Conservation (phyloP, 164 flowering plant species). For the Stephania japonica region DNA sequence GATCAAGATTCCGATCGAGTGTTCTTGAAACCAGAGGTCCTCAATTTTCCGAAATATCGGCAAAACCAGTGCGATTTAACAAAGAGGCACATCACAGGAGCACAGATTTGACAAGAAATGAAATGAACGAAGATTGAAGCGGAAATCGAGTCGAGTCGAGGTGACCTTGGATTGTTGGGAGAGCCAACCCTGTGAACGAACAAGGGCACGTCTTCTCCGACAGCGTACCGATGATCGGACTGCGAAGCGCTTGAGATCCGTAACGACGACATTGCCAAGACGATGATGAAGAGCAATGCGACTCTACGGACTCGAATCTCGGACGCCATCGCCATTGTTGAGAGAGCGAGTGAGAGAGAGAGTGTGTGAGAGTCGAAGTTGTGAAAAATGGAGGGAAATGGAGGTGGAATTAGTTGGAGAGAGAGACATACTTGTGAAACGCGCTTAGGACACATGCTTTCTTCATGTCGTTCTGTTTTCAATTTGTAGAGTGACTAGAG, state of each 20-base stretch:
- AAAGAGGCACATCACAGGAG: neutral
- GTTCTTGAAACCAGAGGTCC: too few species aligned
- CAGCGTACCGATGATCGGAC: slow-evolving; percentile 43
- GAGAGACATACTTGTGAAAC: too few species aligned
- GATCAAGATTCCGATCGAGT: too few species aligned
- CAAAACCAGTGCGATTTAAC: neutral
- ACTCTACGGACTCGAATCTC: slow-evolving; percentile 2
- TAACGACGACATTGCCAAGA: slow-evolving; percentile 13
- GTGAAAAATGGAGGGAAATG: too few species aligned
- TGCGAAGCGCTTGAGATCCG: slow-evolving; percentile 16
- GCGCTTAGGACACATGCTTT: too few species aligned
- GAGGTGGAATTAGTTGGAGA: too few species aligned
- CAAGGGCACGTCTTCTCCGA: slow-evolving; percentile 54
- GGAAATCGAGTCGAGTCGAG: neutral
- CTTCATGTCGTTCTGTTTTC: too few species aligned
- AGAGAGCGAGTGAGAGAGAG: too few species aligned
- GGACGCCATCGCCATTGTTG: slow-evolving; percentile 9
- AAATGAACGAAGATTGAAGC: neutral
- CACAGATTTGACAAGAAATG: neutral
- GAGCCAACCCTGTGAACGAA: slow-evolving; percentile 70
- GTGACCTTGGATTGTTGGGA: slow-evolving; percentile 67
- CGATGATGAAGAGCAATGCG: slow-evolving; percentile 9
- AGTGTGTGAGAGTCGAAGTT: too few species aligned
- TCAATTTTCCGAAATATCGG: neutral
- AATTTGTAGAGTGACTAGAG: too few species aligned